Conservation (phyloP, 1,284 basidiomycete genomes). For the Leccinum subrobustum region DNA sequence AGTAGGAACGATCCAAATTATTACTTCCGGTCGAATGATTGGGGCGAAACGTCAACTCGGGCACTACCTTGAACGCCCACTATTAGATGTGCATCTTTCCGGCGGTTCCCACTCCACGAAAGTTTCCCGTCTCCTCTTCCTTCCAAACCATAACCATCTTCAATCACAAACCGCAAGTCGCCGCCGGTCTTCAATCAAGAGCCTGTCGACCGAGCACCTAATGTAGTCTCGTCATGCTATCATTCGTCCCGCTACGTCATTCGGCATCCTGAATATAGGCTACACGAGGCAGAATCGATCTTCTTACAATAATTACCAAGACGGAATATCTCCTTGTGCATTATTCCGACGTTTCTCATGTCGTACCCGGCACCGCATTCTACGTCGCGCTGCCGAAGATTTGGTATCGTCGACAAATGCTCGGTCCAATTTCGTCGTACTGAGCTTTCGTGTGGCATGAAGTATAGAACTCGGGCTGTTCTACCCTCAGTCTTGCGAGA, state of each 20-base stretch:
- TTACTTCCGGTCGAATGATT: background rate
- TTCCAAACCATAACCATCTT: background rate
- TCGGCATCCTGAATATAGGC: slow-evolving; percentile 13
- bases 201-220: background rate
- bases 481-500: slow-evolving; percentile 1
- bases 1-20: background rate
- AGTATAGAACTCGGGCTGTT: slow-evolving; percentile 93
- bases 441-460: slow-evolving; percentile 97
- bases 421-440: slow-evolving; percentile 96
- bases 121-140: background rate
- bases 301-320: background rate
- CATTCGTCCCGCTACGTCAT: background rate
- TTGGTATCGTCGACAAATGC: slow-evolving; percentile 92
- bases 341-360: background rate
- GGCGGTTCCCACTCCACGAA: background rate
- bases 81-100: background rate
- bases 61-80: background rate
- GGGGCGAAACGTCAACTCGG: background rate
- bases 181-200: slow-evolving; percentile 17
- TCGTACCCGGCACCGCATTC: background rate
- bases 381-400: slow-evolving; percentile 91
- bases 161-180: background rate
- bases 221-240: background rate
- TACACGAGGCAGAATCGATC: background rate
- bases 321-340: background rate